phyloP scores from a whole-genome alignment of 495 filamentous ascomycete genomes.

The Penicillium longicatenatum region DNA sequence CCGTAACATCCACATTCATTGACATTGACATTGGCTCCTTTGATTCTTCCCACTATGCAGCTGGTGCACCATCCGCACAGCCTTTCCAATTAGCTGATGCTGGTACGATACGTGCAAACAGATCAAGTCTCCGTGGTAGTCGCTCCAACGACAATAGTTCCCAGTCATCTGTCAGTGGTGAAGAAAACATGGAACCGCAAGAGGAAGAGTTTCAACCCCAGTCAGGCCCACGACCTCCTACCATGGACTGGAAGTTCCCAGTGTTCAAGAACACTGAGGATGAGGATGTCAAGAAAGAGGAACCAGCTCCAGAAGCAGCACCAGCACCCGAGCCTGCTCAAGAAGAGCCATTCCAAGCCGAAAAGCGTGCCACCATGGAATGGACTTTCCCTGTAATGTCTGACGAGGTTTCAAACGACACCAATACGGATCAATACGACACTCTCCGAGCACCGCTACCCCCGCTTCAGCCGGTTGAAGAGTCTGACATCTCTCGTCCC shows the following conservation, averaged over 20 bases:
- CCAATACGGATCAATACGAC: conserved; percentile 24
- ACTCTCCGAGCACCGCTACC: conserved; percentile 40
- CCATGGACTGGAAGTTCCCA: conserved; percentile 55
- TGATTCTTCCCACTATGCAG: conserved; percentile 50
- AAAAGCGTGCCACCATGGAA: conserved; percentile 43
- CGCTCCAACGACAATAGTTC: conserved; percentile 41
- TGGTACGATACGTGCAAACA: conserved; percentile 52
- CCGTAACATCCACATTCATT: conserved; percentile 51
- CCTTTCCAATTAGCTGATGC: conserved; percentile 53
- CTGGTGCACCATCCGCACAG: conserved; percentile 43
- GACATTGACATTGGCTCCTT: conserved; percentile 52
- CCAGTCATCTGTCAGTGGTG: conserved; percentile 33
- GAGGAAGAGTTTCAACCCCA: conserved; percentile 35
- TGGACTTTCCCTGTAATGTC: conserved; percentile 54
- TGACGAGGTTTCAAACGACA: conserved; percentile 15
- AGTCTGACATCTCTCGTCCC: conserved; percentile 35
- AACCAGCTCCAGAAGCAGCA: conserved; percentile 6
- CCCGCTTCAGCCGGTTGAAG: conserved; percentile 24
- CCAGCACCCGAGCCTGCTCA: conserved; percentile 20
- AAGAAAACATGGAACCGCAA: conserved; percentile 27
- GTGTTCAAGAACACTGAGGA: conserved; percentile 32
- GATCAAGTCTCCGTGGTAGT: conserved; percentile 40
- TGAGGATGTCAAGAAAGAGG: conserved; percentile 12
- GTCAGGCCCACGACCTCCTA: conserved; percentile 46
- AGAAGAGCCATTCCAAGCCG: conserved; percentile 26